Percentiles rank a stretch among this genome's conserved stretches.
Evolutionary conservation across 371 early-diverging fungal species (phyloP).

Genomic region (Actinomortierella wolfii): DNA sequence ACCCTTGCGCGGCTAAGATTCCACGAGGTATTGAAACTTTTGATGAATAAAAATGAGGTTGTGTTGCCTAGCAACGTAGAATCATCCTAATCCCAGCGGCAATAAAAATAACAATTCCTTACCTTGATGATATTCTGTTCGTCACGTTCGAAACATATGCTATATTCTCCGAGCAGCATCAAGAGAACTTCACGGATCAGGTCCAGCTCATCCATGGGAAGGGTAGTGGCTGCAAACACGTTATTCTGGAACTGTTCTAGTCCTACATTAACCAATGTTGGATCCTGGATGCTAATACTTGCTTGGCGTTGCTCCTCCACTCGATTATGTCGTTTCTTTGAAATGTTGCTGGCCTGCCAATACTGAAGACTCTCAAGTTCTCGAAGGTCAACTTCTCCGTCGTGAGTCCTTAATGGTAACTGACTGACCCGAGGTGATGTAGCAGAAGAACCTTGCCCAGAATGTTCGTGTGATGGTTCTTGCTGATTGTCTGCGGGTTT

Average conservation of each 20-base stretch:
- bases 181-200: constrained; percentile 31
- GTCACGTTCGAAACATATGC: constrained; percentile 9
- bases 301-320: background rate
- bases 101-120: background rate
- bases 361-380: constrained; percentile 6
- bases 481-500: background rate
- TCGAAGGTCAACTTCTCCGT: constrained; percentile 3
- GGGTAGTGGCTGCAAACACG: constrained; percentile 4
- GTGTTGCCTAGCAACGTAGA: background rate
- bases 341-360: background rate
- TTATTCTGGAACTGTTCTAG: constrained; percentile 1
- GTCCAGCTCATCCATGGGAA: constrained; percentile 33
- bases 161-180: constrained; percentile 24
- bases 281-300: background rate
- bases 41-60: background rate
- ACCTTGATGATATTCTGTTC: background rate
- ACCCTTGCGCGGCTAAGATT: constrained; percentile 3
- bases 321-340: background rate
- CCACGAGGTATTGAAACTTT: background rate
- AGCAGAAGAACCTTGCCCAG: constrained; percentile 1
- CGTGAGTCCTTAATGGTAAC: background rate
- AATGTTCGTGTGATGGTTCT: background rate
- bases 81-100: background rate
- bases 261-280: constrained; percentile 4
- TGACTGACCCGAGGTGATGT: background rate